Percentiles rank a stretch among this genome's conserved stretches.
Conservation (phyloP, 2,329 filamentous ascomycete genomes). For the Colletotrichum camelliae region DNA sequence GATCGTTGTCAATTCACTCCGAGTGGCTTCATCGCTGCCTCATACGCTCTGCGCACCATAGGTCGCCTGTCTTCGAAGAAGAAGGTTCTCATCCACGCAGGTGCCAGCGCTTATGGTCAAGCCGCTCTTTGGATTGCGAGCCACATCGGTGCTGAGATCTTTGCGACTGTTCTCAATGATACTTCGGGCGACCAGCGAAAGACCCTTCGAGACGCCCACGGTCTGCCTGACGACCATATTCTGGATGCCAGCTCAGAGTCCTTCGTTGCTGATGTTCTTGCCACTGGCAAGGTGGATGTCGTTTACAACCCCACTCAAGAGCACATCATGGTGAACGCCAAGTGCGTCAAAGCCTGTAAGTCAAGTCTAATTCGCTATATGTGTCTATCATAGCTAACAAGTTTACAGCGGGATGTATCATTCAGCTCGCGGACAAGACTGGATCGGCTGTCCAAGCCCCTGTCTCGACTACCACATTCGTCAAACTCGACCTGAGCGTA, state of each 20-base stretch:
- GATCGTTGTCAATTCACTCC: conserved; percentile 28
- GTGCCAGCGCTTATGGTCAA: conserved; percentile 47
- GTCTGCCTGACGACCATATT: conserved; percentile 41
- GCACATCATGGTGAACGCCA: conserved; percentile 33
- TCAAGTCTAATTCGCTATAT: background rate
- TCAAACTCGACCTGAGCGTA: conserved; percentile 38
- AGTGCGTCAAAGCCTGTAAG: conserved; percentile 42
- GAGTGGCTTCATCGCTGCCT: conserved; percentile 45
- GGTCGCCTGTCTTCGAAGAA: conserved; percentile 30
- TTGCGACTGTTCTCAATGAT: conserved; percentile 42
- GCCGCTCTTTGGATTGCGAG: conserved; percentile 47
- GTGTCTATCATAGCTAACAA: conserved; percentile 4
- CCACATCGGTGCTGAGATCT: conserved; percentile 42
- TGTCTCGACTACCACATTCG: conserved; percentile 23
- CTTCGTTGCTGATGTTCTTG: conserved; percentile 39
- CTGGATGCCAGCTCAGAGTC: conserved; percentile 38
- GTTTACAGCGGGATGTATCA: conserved; percentile 33
- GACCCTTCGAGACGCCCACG: conserved; percentile 35
- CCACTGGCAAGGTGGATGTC: conserved; percentile 25
- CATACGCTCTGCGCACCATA: conserved; percentile 42
- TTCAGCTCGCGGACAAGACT: conserved; percentile 34
- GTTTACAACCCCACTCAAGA: conserved; percentile 48
- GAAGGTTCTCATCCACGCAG: conserved; percentile 49
- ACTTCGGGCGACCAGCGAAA: conserved; percentile 37
- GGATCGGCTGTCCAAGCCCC: conserved; percentile 18